Base-by-base conservation (phyloP, 139 green algal genomes). In the Medakamo hakoo region DNA sequence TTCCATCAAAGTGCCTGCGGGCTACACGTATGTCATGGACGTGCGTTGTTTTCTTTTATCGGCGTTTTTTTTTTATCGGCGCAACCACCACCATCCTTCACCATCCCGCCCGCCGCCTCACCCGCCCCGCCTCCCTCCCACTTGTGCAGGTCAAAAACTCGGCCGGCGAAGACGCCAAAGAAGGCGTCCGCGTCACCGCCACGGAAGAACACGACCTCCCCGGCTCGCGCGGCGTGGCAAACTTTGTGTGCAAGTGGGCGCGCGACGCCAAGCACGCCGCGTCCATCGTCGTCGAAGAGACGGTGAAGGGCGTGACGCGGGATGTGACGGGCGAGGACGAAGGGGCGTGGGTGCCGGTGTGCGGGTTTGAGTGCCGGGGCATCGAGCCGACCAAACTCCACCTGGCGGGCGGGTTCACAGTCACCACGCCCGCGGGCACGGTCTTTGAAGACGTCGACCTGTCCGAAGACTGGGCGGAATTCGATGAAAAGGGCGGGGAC, bases 391-490 rank as follows among this genome's bases (percentile, higher is more conserved):
- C 78, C 21, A 68, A 30, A 25, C 87, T 68, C 60, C 64, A 78
- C 49, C 77, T 70, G 48, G 57, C 75, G 67, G 64, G 65, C 58
- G 64, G 64, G 2, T 75, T 75, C 57, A 25, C 21, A 23, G 61
- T 75, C 21, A 61, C 73, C 24, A 69, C 57, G 2, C 61, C 66
- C 30, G 73, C 71, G 49, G 67, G 65, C 49, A 57, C 64, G n/a
- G 49, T 70, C 23, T 74, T 71, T n/a, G 40, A 71, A 4, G 66
- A 73, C 24, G 68, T 80, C 19, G 63, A 75, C 30, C 58, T 75
- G 25, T 68, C 55, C 27, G 72, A 77, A n/a, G 84, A 88, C 30
- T 91, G 84, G 84, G 69, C 48, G 22, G 84, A 91, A n/a, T 91
- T 82, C 63, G 82, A 86, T 63, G 84, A 91, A 62, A 84, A 87